Evolutionary conservation across 2,329 filamentous ascomycete genomes (phyloP).

Genomic region (Botrytis elliptica): DNA sequence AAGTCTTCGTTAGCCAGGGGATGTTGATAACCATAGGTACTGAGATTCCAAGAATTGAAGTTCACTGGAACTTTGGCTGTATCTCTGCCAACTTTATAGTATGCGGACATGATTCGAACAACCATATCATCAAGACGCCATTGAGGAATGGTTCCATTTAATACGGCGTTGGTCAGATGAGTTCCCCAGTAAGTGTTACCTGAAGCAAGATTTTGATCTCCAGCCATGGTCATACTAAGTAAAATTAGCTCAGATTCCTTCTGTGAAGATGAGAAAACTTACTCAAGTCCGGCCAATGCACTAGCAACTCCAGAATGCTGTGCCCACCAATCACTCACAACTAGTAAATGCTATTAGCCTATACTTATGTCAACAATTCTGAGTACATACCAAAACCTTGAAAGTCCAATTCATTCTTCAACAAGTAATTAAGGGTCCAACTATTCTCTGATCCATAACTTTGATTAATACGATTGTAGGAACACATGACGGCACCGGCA

Average conservation of each 20-base stretch:
- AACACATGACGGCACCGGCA: constrained; percentile 79
- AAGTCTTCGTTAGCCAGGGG: constrained; percentile 60
- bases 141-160: constrained; percentile 86
- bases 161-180: constrained; percentile 80
- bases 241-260: background rate
- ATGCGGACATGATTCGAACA: constrained; percentile 73
- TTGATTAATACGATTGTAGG: constrained; percentile 65
- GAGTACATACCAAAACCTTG: constrained; percentile 59
- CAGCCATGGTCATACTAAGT: constrained; percentile 75
- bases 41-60: constrained; percentile 83
- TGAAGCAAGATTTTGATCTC: constrained; percentile 73
- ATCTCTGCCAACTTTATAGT: constrained; percentile 58
- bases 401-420: constrained; percentile 80
- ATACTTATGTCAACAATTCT: background rate
- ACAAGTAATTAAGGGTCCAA: constrained; percentile 68
- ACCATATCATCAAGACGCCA: constrained; percentile 92
- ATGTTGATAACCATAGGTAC: constrained; percentile 71
- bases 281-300: constrained; percentile 68
- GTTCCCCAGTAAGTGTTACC: constrained; percentile 66
- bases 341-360: constrained; percentile 33
- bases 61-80: constrained; percentile 54
- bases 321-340: constrained; percentile 77
- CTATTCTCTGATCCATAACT: constrained; percentile 78
- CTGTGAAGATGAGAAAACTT: background rate
- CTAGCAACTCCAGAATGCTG: constrained; percentile 68